Evolutionary conservation across 345 rosid species (phyloP).

Genomic region (Noccaea bulbosa): DNA sequence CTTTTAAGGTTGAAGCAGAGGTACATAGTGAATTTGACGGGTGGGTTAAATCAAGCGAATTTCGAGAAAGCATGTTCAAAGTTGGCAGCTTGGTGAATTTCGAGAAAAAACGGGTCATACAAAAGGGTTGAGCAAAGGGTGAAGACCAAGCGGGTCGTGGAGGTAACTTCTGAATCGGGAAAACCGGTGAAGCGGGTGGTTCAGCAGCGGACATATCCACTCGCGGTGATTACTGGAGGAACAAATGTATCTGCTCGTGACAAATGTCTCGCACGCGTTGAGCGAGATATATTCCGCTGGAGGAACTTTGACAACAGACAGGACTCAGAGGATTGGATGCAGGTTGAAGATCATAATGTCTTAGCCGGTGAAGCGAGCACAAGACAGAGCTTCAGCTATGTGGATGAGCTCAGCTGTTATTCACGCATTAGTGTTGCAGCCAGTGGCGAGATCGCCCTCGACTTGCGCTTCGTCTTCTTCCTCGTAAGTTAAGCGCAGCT

Average conservation of each 20-base stretch:
- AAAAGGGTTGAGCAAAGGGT: slow-evolving; percentile 58
- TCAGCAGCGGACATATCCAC: slow-evolving; percentile 53
- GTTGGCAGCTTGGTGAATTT: slow-evolving; percentile 53
- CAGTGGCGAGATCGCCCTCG: slow-evolving; percentile 51
- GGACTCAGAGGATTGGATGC: slow-evolving; percentile 76
- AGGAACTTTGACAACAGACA: slow-evolving; percentile 46
- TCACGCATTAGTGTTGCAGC: slow-evolving; percentile 46
- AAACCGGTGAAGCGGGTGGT: slow-evolving; percentile 26
- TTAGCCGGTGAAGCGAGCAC: slow-evolving; percentile 61
- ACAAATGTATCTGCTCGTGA: slow-evolving; percentile 50
- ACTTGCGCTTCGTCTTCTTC: slow-evolving; percentile 50
- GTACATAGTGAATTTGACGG: slow-evolving; percentile 55
- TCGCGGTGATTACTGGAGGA: slow-evolving; percentile 56
- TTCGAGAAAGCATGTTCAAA: slow-evolving; percentile 41
- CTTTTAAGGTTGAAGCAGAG: slow-evolving; percentile 54
- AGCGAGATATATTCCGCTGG: slow-evolving; percentile 47
- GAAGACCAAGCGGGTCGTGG: slow-evolving; percentile 47
- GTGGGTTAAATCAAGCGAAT: slow-evolving; percentile 64
- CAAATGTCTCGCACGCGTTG: slow-evolving; percentile 68
- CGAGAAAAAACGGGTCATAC: slow-evolving; percentile 50
- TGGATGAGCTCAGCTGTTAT: slow-evolving; percentile 61
- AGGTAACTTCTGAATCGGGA: slow-evolving; percentile 48
- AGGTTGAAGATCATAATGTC: slow-evolving; percentile 70
- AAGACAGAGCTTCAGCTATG: slow-evolving; percentile 52
- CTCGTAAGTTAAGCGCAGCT: slow-evolving; percentile 8